These are phyloP conservation scores for Hyaloscypha finlandica DNA, from an alignment of 495 filamentous ascomycete species.

Conservation along the genomic window DNA sequence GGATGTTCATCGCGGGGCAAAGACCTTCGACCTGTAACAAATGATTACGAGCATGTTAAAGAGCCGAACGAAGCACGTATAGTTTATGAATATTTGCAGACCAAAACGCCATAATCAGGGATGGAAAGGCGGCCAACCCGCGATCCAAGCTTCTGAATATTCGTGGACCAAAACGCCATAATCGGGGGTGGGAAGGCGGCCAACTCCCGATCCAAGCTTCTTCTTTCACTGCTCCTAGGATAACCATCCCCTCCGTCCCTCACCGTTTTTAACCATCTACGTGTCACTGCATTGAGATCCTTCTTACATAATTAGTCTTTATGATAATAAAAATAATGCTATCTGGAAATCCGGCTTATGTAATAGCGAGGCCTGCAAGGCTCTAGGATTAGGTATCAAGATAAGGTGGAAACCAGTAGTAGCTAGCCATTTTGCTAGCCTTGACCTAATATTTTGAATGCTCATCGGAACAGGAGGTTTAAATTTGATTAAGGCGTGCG, in stretches of 20 bases:
- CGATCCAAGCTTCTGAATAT: too few species aligned
- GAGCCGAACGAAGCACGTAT: too few species aligned
- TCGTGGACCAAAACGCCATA: too few species aligned
- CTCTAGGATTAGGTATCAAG: neutral
- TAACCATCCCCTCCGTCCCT: neutral
- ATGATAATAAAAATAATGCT: neutral
- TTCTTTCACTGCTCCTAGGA: neutral
- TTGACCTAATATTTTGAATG: neutral
- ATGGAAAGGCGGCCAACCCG: too few species aligned
- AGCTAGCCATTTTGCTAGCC: neutral
- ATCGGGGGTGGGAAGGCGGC: too few species aligned
- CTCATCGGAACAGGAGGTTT: neutral
- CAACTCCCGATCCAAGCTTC: neutral
- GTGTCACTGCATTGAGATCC: neutral
- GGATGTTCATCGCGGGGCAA: too few species aligned
- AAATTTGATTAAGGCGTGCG: neutral
- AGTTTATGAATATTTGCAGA: too few species aligned
- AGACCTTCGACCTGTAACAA: too few species aligned
- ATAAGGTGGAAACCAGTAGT: neutral
- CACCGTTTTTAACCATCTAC: neutral
- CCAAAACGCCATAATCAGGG: too few species aligned
- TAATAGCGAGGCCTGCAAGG: neutral
- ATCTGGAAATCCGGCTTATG: neutral
- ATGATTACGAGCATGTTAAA: too few species aligned
- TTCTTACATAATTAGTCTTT: neutral